Conservation (phyloP, 352 stramenopile genomes). For the Nothophytophthora sp. region DNA sequence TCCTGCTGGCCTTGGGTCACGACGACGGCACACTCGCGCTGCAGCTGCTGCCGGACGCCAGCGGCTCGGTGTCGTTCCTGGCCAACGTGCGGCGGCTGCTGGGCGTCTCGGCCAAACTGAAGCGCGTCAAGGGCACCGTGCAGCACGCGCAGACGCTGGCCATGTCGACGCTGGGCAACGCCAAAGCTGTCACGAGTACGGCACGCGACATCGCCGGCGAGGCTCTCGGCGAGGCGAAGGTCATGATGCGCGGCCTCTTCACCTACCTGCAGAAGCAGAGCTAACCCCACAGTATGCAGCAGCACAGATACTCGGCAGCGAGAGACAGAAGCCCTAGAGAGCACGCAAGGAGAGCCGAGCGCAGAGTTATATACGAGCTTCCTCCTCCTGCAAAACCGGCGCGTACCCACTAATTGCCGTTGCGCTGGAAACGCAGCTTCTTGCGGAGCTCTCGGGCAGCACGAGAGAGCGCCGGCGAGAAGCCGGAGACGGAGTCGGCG, state of each 20-base stretch:
- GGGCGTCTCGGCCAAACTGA: slow-evolving; percentile 80
- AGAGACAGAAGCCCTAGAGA: no score
- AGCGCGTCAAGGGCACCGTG: slow-evolving; percentile 87
- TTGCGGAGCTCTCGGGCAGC: slow-evolving; percentile 44
- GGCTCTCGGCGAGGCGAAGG: slow-evolving; percentile 81
- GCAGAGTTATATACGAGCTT: no score
- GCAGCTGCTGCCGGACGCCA: slow-evolving; percentile 80
- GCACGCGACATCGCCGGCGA: slow-evolving; percentile 85
- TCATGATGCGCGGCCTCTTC: slow-evolving; percentile 79
- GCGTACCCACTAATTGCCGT: slow-evolving; percentile 3
- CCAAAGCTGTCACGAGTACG: slow-evolving; percentile 82
- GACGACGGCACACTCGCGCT: slow-evolving; percentile 74
- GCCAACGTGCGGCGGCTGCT: slow-evolving; percentile 71
- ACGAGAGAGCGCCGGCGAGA: slow-evolving; percentile 62
- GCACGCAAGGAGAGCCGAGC: no score
- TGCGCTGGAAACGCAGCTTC: slow-evolving; percentile 35
- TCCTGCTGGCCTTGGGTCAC: slow-evolving; percentile 70
- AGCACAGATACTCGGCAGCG: no score
- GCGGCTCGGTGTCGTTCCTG: slow-evolving; percentile 76
- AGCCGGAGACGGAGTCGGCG: slow-evolving; percentile 50
- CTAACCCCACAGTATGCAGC: no score
- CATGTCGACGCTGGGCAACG: slow-evolving; percentile 79
- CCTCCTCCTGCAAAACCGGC: no score
- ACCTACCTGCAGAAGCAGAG: slow-evolving; percentile 63
- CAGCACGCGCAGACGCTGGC: slow-evolving; percentile 87